Base-by-base conservation (phyloP, 176 grass and related monocot genomes). In the Saccharum officinarum region DNA sequence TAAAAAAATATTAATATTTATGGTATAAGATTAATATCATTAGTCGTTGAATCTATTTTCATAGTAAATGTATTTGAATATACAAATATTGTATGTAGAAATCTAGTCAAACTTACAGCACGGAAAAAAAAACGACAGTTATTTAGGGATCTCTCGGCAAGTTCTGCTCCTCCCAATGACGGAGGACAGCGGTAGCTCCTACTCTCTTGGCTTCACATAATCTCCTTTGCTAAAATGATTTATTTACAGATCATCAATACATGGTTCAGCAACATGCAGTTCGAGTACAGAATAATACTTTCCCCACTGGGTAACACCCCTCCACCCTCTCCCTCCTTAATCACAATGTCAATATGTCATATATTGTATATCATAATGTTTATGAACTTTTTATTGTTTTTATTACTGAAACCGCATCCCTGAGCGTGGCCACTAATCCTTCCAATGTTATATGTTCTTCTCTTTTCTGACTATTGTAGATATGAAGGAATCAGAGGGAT, bases 221-320 rank as follows among this genome's bases (percentile, higher is more conserved):
- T 28, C 3, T 78, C 26, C 67, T 64, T 64, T 46, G n/a, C 45
- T 79, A 40, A 55, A 66, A 34, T 55, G 15, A 42, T 60, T 23
- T 79, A 75, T 62, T 60, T 46, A 62, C 88, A 88, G 88, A 80
- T 83, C 82, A 59, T 83, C 82, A 59, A 17, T 83, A 83, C 74
- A 59, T 84, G 83, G 47, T 84, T 33, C 88, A 90, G 36, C 88
- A 79, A 10, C 54, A 66, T 70, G 75, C 50, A 76, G 78, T 69
- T 49, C 76, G 81, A 78, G 69, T 75, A 46, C 84, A 73, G 49
- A 89, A 71, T 64, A 54, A 68, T 72, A 87, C 36, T 22, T 87
- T 79, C 71, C 63, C 87, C 77, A 40, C 46, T 17, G 68, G 61
- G 91, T 92, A 92, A 89, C 37, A 89, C 20, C 20, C 55, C 73